A percentile compares a stretch with the other conserved stretches of the same genome.
Conservation (phyloP, 1,139 yeast species). For the Geotrichum candidum region DNA sequence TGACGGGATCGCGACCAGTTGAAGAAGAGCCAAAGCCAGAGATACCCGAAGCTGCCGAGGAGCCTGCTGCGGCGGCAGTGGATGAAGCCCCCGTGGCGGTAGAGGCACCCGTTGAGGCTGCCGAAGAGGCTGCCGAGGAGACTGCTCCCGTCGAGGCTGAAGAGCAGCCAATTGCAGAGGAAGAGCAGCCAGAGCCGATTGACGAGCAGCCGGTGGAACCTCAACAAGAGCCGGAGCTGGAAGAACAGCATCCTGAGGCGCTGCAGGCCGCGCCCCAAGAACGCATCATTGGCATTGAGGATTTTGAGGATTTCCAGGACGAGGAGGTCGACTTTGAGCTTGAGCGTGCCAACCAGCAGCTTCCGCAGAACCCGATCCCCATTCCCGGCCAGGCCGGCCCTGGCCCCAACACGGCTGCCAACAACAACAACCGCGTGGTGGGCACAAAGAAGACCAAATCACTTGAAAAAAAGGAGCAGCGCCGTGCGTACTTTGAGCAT, state of each 20-base stretch:
- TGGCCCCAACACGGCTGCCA: conserved; percentile 6
- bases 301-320: conserved; percentile 17
- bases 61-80: not conserved
- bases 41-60: not conserved
- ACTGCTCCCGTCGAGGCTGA: conserved; percentile 10
- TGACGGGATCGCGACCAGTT: conserved; percentile 13
- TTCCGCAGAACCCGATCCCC: conserved; percentile 4
- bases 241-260: not conserved
- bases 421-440: conserved; percentile 9
- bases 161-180: not conserved
- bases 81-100: not conserved
- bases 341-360: conserved; percentile 14
- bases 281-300: conserved; percentile 16
- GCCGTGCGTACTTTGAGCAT: conserved; percentile 19
- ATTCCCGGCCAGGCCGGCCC: conserved; percentile 11
- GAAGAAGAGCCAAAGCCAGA: not conserved
- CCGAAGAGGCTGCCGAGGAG: not conserved
- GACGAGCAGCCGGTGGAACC: not conserved
- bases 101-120: not conserved
- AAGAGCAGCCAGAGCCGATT: not conserved
- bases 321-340: conserved; percentile 14
- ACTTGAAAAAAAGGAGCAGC: conserved; percentile 18
- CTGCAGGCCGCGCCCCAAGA: not conserved
- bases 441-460: conserved; percentile 21
- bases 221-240: not conserved